A percentile compares a stretch with the other conserved stretches of the same genome.
Evolutionary conservation across 2,329 filamentous ascomycete genomes (phyloP).

Genomic region (Paracorniculantispora psalliotae): DNA sequence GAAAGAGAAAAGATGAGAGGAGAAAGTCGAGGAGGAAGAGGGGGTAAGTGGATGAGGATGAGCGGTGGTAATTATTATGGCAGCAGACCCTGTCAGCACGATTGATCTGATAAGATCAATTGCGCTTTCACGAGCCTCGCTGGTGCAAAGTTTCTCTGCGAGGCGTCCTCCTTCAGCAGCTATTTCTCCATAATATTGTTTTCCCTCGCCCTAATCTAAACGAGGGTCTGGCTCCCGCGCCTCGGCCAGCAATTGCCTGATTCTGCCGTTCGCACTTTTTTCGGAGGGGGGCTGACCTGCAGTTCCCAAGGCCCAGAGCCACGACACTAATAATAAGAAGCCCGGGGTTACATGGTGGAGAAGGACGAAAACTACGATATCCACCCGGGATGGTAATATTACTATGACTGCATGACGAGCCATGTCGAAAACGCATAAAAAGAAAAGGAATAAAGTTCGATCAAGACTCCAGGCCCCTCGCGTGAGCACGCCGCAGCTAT

Average conservation of each 20-base stretch:
- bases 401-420: conserved; percentile 3
- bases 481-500: background rate
- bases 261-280: background rate
- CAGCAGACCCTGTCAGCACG: background rate
- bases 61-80: conserved; percentile 3
- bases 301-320: background rate
- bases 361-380: background rate
- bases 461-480: background rate
- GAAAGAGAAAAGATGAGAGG: background rate
- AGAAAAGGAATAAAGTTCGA: background rate
- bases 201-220: background rate
- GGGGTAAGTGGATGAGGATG: background rate
- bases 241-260: background rate
- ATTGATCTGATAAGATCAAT: conserved; percentile 14
- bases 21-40: background rate
- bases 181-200: background rate
- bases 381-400: conserved; percentile 8
- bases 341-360: background rate
- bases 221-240: background rate
- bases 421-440: background rate
- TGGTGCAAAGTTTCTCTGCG: background rate
- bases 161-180: background rate
- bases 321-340: background rate
- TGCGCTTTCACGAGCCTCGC: background rate
- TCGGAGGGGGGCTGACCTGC: background rate